A percentile compares a stretch with the other conserved stretches of the same genome.
These are phyloP conservation scores for Guadua angustifolia DNA, from an alignment of 176 grass and related monocot species.

Conservation along the genomic window DNA sequence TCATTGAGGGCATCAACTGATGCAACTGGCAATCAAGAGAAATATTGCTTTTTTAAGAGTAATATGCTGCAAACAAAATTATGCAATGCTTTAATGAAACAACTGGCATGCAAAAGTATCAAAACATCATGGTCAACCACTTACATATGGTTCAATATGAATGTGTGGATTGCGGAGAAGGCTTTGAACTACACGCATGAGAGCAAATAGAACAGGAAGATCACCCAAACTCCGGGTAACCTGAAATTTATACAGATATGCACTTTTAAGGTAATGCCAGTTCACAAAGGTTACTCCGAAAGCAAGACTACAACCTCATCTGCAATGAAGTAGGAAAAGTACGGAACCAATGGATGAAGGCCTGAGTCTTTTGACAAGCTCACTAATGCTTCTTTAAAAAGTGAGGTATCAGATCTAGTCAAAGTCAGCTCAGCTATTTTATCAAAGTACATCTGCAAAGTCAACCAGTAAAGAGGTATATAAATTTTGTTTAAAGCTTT, in stretches of 20 bases:
- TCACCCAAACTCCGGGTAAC: conserved; percentile 81
- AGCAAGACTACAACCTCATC: conserved; percentile 67
- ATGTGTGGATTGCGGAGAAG: conserved; percentile 92
- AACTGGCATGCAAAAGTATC: neutral
- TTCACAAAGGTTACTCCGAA: neutral
- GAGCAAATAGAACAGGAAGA: conserved; percentile 85
- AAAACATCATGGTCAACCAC: conserved; percentile 34
- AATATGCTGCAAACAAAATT: conserved; percentile 17
- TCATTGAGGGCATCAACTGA: conserved; percentile 94
- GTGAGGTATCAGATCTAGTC: conserved; percentile 60
- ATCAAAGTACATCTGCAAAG: conserved; percentile 90
- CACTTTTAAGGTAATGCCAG: conserved; percentile 30
- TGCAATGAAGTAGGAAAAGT: conserved; percentile 92
- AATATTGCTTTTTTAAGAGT: conserved; percentile 30
- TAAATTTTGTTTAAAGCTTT: conserved; percentile 18
- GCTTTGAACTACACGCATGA: conserved; percentile 85
- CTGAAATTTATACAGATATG: conserved; percentile 56
- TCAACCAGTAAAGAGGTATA: conserved; percentile 41
- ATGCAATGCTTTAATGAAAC: neutral
- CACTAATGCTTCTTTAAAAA: conserved; percentile 91
- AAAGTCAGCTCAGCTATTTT: conserved; percentile 94
- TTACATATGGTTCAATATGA: conserved; percentile 99
- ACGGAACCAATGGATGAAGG: conserved; percentile 90
- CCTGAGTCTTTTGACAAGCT: conserved; percentile 92
- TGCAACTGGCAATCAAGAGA: conserved; percentile 64